phyloP scores from a whole-genome alignment of 345 rosid genomes.

The Eutrema yunnanense region DNA sequence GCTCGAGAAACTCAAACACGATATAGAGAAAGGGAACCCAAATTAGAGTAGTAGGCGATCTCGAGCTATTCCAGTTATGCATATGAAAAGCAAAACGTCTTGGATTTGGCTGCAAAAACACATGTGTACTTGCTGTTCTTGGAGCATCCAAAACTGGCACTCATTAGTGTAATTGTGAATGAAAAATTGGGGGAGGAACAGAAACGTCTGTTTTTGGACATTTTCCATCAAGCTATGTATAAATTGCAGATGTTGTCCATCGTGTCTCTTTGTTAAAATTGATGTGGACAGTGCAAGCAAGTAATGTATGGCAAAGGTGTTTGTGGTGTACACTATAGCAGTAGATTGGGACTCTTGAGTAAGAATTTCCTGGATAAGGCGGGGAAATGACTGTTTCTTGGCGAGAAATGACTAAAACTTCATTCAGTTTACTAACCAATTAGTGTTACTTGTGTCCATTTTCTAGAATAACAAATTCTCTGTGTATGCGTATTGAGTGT shows the following conservation, averaged over 20 bases:
- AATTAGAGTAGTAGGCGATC: background rate
- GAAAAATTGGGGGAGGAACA: background rate
- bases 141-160: background rate
- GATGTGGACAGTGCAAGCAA: background rate
- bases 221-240: background rate
- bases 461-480: constrained; percentile 22
- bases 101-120: background rate
- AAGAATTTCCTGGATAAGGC: background rate
- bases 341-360: background rate
- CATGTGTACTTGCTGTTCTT: background rate
- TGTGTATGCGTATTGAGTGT: background rate
- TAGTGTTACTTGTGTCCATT: background rate
- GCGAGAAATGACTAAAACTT: background rate
- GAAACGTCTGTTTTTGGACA: background rate
- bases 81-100: background rate
- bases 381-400: background rate
- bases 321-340: background rate
- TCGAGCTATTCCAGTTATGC: background rate
- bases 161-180: background rate
- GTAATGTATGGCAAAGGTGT: background rate
- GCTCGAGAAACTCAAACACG: too few species aligned
- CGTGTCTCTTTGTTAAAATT: background rate
- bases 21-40: background rate
- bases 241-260: background rate
- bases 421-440: background rate